Base-by-base conservation (phyloP, 345 rosid species). In the Aquilaria yunnanensis region DNA sequence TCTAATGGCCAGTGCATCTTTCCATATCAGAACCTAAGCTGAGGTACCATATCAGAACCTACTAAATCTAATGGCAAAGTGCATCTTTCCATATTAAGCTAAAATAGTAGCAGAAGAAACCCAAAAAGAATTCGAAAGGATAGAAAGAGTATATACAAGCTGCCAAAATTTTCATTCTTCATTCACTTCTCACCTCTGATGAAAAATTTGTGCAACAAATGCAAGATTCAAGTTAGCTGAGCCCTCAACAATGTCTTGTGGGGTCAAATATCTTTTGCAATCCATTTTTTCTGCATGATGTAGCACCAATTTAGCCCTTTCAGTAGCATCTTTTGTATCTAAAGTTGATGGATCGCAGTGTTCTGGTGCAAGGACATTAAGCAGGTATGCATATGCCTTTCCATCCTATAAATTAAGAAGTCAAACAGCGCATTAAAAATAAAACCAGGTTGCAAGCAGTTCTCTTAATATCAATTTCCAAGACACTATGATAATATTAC, bases 361-460 rank as follows among this genome's bases (percentile, higher is more conserved):
- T 70, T 93, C 97, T n/a, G 92, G 94, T 32, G 98, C 90, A 59
- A 87, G 96, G 73, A 90, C 94, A 77, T 90, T 89, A 55, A 89
- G 94, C 60, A 92, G 73, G 81, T 84, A 92, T 12, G 92, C 76
- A 63, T 87, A 93, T 12, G 97, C 98, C 81, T 76, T 83, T 71
- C 79, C 98, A 73, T 89, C 94, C 97, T 93, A 79, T 79, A 80
- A n/a, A 54, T 33, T 43, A 52, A 47, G 49, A 33, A 75, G 55
- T 66, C 63, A 51, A 45, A 56, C 32, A 72, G 48, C 47, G 45
- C 56, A 65, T 51, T 62, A 46, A 71, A 57, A 57, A 41, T 23
- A 2, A 11, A 37, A 30, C 41, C 50, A 50, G 6, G 31, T 30
- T 11, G 41, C 3, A 7, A 54, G 13, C 9, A 54, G 16, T 8